Evolutionary conservation across 768 basidiomycete genomes (phyloP).

Genomic region (Phaeotremella skinneri): DNA sequence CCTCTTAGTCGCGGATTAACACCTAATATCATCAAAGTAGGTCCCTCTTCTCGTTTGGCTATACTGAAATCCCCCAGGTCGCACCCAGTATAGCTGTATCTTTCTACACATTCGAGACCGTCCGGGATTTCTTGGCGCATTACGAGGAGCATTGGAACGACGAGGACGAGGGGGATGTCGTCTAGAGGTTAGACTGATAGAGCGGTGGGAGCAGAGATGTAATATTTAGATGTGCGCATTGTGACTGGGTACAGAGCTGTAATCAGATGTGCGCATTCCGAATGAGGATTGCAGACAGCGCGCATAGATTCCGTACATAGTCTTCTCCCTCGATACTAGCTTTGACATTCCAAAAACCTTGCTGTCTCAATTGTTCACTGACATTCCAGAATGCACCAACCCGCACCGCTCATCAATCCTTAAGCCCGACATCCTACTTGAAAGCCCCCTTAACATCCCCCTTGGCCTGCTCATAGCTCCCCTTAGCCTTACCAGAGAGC

Average conservation of each 20-base stretch:
- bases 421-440: background rate
- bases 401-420: no score
- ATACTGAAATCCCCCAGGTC: no score
- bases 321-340: no score
- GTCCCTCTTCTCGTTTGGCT: background rate
- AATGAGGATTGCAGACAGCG: no score
- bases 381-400: no score
- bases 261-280: no score
- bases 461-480: slow-evolving; percentile 26
- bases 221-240: background rate
- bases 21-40: slow-evolving; percentile 48
- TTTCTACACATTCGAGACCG: slow-evolving; percentile 50
- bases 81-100: slow-evolving; percentile 48
- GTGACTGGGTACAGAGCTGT: no score
- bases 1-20: slow-evolving; percentile 38
- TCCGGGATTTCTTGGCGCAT: slow-evolving; percentile 30
- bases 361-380: no score
- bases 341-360: no score
- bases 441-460: slow-evolving; percentile 32
- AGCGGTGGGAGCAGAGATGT: no score
- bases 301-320: no score
- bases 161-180: background rate
- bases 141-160: background rate
- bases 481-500: slow-evolving; percentile 34
- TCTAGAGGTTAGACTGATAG: background rate